Evolutionary conservation across 2,329 filamentous ascomycete genomes (phyloP), one percentile per base, ranked within the genome.

Genomic region (Arachnopeziza araneosa): DNA sequence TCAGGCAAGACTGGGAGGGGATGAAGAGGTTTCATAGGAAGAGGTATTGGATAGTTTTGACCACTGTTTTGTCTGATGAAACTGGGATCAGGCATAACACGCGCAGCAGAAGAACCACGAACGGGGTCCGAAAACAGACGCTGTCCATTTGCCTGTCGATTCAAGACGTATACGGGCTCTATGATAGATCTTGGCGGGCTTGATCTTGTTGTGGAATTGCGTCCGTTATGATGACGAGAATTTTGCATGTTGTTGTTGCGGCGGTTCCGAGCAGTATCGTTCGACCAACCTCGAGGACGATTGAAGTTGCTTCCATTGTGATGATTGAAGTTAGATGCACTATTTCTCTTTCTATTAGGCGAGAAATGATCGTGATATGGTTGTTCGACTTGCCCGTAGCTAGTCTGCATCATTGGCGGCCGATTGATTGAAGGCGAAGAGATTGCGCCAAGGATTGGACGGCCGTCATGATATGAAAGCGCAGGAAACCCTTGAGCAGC

Each of bases 251-350:
- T 22, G 14, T 23, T 36, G 26, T 56, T 54, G 56, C 56, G 52
- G 2, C 48, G 53, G 22, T 49, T 32, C 19, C 55, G 57, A 36
- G 22, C n/a, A 24, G 57, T 60, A 3, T 63, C 63, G 24, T 54
- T 63, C 1, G 63, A 65, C 59, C 52, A 62, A 14, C 55, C 58
- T 51, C 63, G 57, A 51, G 59, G 48, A 48, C 63, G 22, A n/a
- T 60, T 44, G 5, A 49, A 49, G 24, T 17, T 10, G 36, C 30
- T 24, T 9, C 24, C 22, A 24, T 17, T 24, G 17, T 3, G 21
- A 23, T 56, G 32, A 1, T 56, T 32, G 36, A 50, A 17, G 36
- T 44, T 44, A 17, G 36, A 44, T 44, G 36, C 17, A 44, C 36
- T 12, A 44, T 2, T 44, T 44, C 36, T 44, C 6, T 44, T 14